Conservation (phyloP, 2,329 filamentous ascomycete genomes). For the Verruconis gallopava region DNA sequence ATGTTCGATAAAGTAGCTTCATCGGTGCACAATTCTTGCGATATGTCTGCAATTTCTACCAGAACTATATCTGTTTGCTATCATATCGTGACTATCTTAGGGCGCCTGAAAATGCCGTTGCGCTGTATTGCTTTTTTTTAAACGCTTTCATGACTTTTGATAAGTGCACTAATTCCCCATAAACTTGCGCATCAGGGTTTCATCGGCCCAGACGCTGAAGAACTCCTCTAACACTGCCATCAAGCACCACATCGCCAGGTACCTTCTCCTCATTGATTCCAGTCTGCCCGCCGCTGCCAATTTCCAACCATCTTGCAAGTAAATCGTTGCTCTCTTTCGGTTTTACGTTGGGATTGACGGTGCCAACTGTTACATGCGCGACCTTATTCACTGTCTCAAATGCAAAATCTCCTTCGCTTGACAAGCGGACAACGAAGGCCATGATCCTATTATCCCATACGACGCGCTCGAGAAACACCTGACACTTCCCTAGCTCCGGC, state of each 20-base stretch:
- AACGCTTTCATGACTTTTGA: too few species aligned
- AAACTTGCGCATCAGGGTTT: too few species aligned
- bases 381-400: constrained; percentile 60
- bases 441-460: constrained; percentile 82
- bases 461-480: constrained; percentile 50
- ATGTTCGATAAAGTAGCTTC: too few species aligned
- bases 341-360: constrained; percentile 60
- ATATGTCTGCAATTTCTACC: too few species aligned
- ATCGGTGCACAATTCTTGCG: too few species aligned
- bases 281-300: constrained; percentile 36
- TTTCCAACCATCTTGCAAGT: constrained; percentile 59
- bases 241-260: constrained; percentile 40
- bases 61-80: too few species aligned
- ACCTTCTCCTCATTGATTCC: constrained; percentile 44
- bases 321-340: constrained; percentile 90
- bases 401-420: constrained; percentile 12
- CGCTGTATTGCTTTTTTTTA: too few species aligned
- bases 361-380: constrained; percentile 84
- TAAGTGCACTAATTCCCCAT: too few species aligned
- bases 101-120: too few species aligned
- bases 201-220: too few species aligned
- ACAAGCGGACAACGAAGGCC: constrained; percentile 67
- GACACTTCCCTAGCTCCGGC: constrained; percentile 48
- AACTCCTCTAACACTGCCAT: constrained; percentile 41
- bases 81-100: too few species aligned